Conservation (phyloP, 2,329 filamentous ascomycete genomes). For the Chalaropsis ovoidea region DNA sequence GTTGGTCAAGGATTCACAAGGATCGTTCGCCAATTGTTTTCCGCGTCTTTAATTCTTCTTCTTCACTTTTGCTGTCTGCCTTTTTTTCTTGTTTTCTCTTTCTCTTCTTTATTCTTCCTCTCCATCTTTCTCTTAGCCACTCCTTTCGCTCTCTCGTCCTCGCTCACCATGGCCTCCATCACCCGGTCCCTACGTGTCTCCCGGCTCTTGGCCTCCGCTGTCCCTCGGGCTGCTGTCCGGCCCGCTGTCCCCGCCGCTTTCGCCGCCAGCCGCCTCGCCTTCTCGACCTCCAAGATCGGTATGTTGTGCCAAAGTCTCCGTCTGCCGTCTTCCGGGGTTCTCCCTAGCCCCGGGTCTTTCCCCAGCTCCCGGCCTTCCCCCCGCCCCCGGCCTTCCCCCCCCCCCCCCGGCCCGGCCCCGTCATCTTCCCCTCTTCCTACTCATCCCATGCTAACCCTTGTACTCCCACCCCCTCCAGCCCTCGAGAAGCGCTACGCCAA, state of each 20-base stretch:
- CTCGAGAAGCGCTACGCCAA: conserved; percentile 79
- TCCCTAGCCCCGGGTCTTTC: not conserved
- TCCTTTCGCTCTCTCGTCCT: not conserved
- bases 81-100: not conserved
- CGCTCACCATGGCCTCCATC: conserved; percentile 49
- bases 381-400: not conserved
- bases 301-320: conserved; percentile 26
- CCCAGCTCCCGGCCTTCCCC: conserved; percentile 20
- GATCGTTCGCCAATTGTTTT: conserved; percentile 17
- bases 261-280: conserved; percentile 36
- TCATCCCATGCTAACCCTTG: not conserved
- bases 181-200: conserved; percentile 45
- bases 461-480: conserved; percentile 36
- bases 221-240: conserved; percentile 34
- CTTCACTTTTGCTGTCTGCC: not conserved
- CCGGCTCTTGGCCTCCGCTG: conserved; percentile 35
- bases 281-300: conserved; percentile 37
- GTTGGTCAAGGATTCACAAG: not conserved
- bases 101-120: conserved; percentile 1
- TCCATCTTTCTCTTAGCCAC: conserved; percentile 10
- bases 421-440: conserved; percentile 18
- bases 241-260: conserved; percentile 33
- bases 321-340: conserved; percentile 16
- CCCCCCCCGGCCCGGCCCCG: not conserved
- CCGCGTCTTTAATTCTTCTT: conserved; percentile 15